Evolutionary conservation across 2,329 filamentous ascomycete genomes (phyloP), one percentile per base, ranked within the genome.

Genomic region (Fusarium oxysporum): DNA sequence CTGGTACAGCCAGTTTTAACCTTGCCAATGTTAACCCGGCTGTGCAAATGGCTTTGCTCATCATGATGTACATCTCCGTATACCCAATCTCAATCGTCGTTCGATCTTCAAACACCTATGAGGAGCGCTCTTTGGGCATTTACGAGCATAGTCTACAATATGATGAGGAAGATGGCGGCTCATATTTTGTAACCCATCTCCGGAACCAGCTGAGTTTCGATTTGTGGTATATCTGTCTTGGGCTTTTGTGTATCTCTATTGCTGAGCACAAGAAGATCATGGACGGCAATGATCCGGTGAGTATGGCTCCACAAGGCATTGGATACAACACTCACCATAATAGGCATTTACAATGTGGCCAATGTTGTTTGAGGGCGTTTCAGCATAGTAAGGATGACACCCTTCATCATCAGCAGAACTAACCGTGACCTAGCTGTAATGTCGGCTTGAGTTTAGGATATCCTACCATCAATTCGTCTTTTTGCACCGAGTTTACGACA

Each of bases 31-130:
- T 90, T 5, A 87, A 86, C 41, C 87, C 89, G 9, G 85, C 84
- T 5, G 84, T 90, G 0, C 89, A 90, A 65, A 85, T 91, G 40
- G 85, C 89, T 38, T 87, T 90, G 64, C 82, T 91, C 0, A 84
- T 89, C 48, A 91, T 91, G 89, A 91, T 92, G 89, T 91, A 91
- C 78, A 90, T 91, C 51, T 86, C 86, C 9, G 86, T 88, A 8
- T 90, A 89, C 65, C 89, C 90, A 0, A 87, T 91, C 37, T 88
- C 88, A 19, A 89, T 91, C 58, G 88, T 85, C 23, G 89, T 91
- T 80, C 86, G 89, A 47, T 86, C 88, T 59, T 87, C 85, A 37
- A 91, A 89, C 69, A 87, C 89, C 8, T 91, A 91, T 77, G 89
- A 91, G 79, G 89, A 91, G 76, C 85, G 86, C 50, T 88, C 87